Evolutionary conservation across 306 rosid genomes (phyloP), one percentile per base, ranked within the genome.

Genomic region (Acmispon strigosus): DNA sequence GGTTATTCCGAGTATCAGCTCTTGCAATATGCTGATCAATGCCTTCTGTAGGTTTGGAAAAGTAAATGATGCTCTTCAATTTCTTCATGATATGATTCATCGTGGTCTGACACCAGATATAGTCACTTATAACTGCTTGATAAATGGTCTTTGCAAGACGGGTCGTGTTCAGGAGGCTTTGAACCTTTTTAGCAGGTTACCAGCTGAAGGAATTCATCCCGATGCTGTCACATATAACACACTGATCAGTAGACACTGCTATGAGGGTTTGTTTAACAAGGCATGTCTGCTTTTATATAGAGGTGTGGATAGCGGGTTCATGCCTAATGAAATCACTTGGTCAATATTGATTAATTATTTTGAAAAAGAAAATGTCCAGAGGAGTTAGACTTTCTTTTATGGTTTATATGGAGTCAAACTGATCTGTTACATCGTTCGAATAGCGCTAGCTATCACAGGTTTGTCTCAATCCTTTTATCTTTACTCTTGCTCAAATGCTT

Each of bases 221-320:
- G 97, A 89, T 79, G 87, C 84, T 73, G 48, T 94, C 64, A 87
- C 97, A 62, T 94, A 86, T 55, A 94, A 91, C 83, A 91, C 97
- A 7, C 72, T 94, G 50, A 84, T 94, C 71, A 76, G 81, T 63
- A 87, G 85, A 82, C 79, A 81, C 51, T 91, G 92, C 81, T 84
- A 73, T 32, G 88, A 86, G 75, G 88, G 88, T n/a, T 72, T 75
- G 82, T 70, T 76, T 57, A 64, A 79, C 47, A 86, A 94, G 43
- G 98, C 98, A 10, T 89, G 80, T 74, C 63, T 75, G 52, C 84
- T 89, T 82, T 83, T 94, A 54, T 69, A 77, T 57, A 83, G 76
- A 81, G 96, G 95, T 24, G 82, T 90, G 47, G 77, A 82, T 62
- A 86, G 80, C 15, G 98, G 96, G 51, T 80, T 91, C 66, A 64